These are phyloP conservation scores for Thermomyces lanuginosus DNA, from an alignment of 2,329 filamentous ascomycete species.

Conservation along the genomic window DNA sequence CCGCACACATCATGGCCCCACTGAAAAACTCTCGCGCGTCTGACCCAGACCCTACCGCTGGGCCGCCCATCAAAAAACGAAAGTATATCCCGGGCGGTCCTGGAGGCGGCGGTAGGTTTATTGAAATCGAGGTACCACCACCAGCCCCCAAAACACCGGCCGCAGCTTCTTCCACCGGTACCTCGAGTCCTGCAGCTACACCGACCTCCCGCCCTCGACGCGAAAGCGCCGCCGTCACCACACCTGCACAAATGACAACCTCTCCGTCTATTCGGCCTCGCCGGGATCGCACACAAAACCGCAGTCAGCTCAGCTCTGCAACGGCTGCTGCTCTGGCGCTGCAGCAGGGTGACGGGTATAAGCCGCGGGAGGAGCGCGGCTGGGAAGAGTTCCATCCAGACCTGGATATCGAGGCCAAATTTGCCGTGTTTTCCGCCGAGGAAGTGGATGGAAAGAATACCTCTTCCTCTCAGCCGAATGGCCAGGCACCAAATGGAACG, in stretches of 20 bases:
- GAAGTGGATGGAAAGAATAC: slow-evolving; percentile 55
- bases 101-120: slow-evolving; percentile 69
- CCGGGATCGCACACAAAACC: slow-evolving; percentile 28
- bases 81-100: slow-evolving; percentile 76
- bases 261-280: slow-evolving; percentile 24
- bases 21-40: slow-evolving; percentile 16
- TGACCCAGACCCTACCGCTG: slow-evolving; percentile 22
- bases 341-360: slow-evolving; percentile 88
- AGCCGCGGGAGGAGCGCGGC: slow-evolving; percentile 85
- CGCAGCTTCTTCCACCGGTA: slow-evolving; percentile 29
- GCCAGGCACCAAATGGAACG: slow-evolving; percentile 12
- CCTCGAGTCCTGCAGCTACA: slow-evolving; percentile 27
- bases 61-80: slow-evolving; percentile 53
- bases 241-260: slow-evolving; percentile 16
- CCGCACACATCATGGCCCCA: slow-evolving; percentile 16
- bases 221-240: slow-evolving; percentile 25
- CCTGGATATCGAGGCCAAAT: slow-evolving; percentile 68
- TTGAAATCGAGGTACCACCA: slow-evolving; percentile 52
- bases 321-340: slow-evolving; percentile 76
- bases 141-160: slow-evolving; percentile 34
- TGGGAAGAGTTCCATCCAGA: slow-evolving; percentile 98
- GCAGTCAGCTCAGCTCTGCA: slow-evolving; percentile 63
- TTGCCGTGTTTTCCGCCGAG: slow-evolving; percentile 64
- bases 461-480: slow-evolving; percentile 22
- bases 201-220: slow-evolving; percentile 41